phyloP scores from a whole-genome alignment of 2,329 filamentous ascomycete species.

The Diplodia seriata region DNA sequence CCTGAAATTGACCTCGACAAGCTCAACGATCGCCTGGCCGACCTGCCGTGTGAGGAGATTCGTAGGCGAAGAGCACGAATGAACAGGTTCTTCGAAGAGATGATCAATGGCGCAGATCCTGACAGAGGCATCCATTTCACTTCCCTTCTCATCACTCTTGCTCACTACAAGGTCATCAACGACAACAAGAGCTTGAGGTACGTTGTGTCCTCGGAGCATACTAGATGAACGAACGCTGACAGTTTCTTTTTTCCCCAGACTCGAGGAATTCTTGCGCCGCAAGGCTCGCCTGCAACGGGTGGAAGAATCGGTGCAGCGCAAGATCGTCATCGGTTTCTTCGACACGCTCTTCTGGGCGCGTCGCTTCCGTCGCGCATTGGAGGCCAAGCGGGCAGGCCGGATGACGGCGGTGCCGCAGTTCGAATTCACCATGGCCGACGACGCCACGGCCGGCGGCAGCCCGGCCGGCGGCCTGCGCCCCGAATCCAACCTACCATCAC shows the following conservation, averaged over 20 bases:
- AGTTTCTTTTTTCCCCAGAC: conserved; percentile 53
- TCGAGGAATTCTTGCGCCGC: conserved; percentile 93
- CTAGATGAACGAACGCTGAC: not conserved
- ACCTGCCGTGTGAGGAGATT: conserved; percentile 78
- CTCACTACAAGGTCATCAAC: conserved; percentile 98
- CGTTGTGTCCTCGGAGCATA: conserved; percentile 27
- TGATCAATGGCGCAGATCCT: conserved; percentile 89
- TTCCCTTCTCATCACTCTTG: conserved; percentile 89
- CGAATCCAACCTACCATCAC: conserved; percentile 37
- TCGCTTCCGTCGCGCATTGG: conserved; percentile 77
- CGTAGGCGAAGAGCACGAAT: conserved; percentile 77
- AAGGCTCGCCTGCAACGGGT: conserved; percentile 90
- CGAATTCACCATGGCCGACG: conserved; percentile 78
- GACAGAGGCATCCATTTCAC: conserved; percentile 92
- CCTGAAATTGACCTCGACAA: conserved; percentile 72
- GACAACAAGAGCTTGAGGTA: conserved; percentile 93
- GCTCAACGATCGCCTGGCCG: conserved; percentile 74
- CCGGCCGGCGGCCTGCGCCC: conserved; percentile 36
- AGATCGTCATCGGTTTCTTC: conserved; percentile 93
- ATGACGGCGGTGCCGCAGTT: conserved; percentile 76
- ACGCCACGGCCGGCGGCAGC: conserved; percentile 59
- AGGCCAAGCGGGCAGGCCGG: conserved; percentile 74
- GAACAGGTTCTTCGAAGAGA: conserved; percentile 97
- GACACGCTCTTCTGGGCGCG: conserved; percentile 90
- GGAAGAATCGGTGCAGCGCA: conserved; percentile 89